Evolutionary conservation across 2,329 filamentous ascomycete genomes (phyloP), one percentile per base, ranked within the genome.

Genomic region (Didymella arachidicola): DNA sequence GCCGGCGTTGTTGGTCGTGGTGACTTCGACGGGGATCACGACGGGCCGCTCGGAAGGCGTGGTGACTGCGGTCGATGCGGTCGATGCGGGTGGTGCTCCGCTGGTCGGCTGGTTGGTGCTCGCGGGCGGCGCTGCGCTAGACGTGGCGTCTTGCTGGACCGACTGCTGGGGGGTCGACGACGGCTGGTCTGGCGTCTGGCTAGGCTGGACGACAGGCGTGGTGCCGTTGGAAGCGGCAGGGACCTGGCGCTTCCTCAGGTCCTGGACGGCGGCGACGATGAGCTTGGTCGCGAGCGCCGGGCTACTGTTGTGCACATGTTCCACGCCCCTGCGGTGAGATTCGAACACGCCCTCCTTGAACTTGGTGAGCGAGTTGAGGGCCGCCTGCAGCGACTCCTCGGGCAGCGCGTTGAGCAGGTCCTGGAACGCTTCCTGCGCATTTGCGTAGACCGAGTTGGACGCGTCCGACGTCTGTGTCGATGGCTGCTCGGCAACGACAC

Each of bases 261-360:
- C 78, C 50, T 77, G 69, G 76, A 86, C 87, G 36, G 86, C 89
- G 56, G 92, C 78, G 57, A 86, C 84, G 54, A 89, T 81, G 62
- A 91, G 79, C 57, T 85, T 84, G 10, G 83, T 85, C 18, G 88
- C 87, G 36, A 90, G 79, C 36, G 83, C 81, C 22, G 86, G 83
- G 70, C 91, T 83, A 63, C 84, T 82, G 42, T 81, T 79, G 76
- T 87, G 84, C 27, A 90, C 81, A 32, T 83, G 85, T 73, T 89
- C 85, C 53, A 90, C 81, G 26, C 87, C 88, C 11, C 83, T 80
- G 64, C 82, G 82, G 69, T 90, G 88, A 62, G 86, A 85, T 62
- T 85, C 82, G 73, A 88, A 90, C 55, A 91, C 83, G 58, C 89
- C 89, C 70, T 90, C 84, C 72, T 87, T 84, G 77, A 88, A 91